Evolutionary conservation across 768 basidiomycete genomes (phyloP).

Genomic region (Pholiota microspora): DNA sequence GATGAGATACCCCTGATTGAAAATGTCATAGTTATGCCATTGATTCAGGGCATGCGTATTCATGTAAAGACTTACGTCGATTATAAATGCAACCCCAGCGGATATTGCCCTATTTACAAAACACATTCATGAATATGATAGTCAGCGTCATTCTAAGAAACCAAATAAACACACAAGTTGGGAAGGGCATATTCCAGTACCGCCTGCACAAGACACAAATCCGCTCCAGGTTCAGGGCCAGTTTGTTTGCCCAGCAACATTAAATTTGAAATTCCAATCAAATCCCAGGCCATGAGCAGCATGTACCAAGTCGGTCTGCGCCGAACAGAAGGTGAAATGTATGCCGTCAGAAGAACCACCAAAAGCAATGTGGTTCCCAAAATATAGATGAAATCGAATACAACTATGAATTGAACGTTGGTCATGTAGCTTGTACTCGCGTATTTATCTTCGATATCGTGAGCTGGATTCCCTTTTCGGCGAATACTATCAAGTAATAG

Average conservation of each 20-base stretch:
- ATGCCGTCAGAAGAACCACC: neutral
- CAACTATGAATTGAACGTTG: neutral
- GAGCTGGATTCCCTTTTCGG: no score
- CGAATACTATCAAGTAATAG: no score
- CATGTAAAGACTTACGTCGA: neutral
- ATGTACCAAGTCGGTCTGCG: neutral
- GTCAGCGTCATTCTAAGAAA: neutral
- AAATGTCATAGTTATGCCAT: no score
- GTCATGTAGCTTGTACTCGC: no score
- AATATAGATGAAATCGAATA: neutral
- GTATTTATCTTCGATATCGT: no score
- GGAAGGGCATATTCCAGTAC: neutral
- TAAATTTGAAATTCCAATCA: neutral
- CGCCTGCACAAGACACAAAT: neutral
- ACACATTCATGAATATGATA: neutral
- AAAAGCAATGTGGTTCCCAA: neutral
- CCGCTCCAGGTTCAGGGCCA: neutral
- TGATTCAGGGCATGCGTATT: no score
- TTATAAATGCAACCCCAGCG: neutral
- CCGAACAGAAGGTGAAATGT: neutral
- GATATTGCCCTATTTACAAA: neutral
- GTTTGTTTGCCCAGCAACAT: neutral
- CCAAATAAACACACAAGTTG: neutral
- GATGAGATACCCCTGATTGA: neutral
- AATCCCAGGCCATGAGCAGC: neutral